Conservation (phyloP, 176 grass and related monocot genomes). For the Metroxylon sagu region DNA sequence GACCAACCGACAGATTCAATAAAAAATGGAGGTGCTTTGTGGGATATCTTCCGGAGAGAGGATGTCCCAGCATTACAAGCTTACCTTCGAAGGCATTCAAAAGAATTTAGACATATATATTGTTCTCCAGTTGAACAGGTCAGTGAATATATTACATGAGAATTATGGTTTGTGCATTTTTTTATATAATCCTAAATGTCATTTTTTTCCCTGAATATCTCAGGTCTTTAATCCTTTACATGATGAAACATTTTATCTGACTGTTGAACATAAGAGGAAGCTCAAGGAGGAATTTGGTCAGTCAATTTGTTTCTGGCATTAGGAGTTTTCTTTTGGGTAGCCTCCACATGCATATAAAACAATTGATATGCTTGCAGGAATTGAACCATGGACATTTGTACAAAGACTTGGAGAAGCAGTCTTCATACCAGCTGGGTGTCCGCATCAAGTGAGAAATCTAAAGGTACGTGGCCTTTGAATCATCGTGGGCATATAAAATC, state of each 20-base stretch:
- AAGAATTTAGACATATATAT: slow-evolving; percentile 59
- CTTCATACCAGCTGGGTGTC: slow-evolving; percentile 68
- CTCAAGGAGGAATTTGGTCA: slow-evolving; percentile 70
- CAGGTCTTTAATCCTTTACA: slow-evolving; percentile 63
- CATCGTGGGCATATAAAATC: no score
- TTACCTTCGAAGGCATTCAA: slow-evolving; percentile 47
- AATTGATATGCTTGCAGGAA: slow-evolving; percentile 30
- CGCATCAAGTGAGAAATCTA: slow-evolving; percentile 81
- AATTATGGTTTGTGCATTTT: neutral
- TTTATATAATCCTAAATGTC: neutral
- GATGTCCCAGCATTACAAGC: slow-evolving; percentile 35
- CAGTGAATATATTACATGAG: neutral
- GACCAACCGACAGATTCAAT: neutral
- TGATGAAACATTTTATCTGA: slow-evolving; percentile 70
- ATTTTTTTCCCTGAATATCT: neutral
- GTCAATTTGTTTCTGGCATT: slow-evolving; percentile 4
- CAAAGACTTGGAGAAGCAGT: slow-evolving; percentile 73
- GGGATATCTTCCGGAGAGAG: slow-evolving; percentile 80
- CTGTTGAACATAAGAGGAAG: slow-evolving; percentile 46
- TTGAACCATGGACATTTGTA: slow-evolving; percentile 76
- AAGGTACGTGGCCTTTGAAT: slow-evolving; percentile 26
- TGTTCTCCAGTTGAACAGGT: slow-evolving; percentile 59
- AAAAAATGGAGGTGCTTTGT: slow-evolving; percentile 46
- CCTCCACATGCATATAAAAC: neutral
- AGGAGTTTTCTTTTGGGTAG: neutral